Evolutionary conservation across 139 green algal species (phyloP), one percentile per base, ranked within the genome.

Genomic region (Spirogloea muscicola): DNA sequence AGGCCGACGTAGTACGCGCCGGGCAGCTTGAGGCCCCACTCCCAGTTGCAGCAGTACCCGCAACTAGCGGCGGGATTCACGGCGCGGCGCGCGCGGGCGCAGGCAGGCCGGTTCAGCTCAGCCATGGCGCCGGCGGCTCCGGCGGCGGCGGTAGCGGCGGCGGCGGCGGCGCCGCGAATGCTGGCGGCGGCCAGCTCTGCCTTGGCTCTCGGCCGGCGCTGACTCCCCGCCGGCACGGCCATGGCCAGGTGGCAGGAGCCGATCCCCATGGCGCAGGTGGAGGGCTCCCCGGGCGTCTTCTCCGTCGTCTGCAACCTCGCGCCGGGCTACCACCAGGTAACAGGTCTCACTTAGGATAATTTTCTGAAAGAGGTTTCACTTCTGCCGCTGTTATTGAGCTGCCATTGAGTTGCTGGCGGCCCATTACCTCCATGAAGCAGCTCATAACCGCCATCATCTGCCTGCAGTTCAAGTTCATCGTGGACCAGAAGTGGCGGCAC

Each of bases 401-500:
- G n/a, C n/a, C n/a, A n/a, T n/a, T n/a, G n/a, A n/a, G n/a, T n/a
- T n/a, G n/a, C n/a, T n/a, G 16, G 44, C 44, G 44, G 10, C 16
- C 13, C 16, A 16, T 10, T 16, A 13, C 44, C n/a, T n/a, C n/a
- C n/a, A n/a, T n/a, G 16, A 10, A 10, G 61, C 61, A 59, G 25
- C 21, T 21, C 46, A 55, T 31, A 21, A 55, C 21, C 21, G 46
- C 21, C 46, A 21, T 21, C 21, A 21, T 55, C 21, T 21, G 46
- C 21, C 21, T 33, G 40, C 94, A 99, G 82, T 99, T 98, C 85
- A 99, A 99, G 79, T 99, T 98, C 79, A 98, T 99, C 59, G 94
- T 99, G 42, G 95, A 99, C 67, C 92, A 92, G 29, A 91, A 96
- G 80, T 99, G 95, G 95, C 86, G 94, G 72, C 94, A 98, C 76